Percentiles rank a stretch among this genome's conserved stretches.
These are phyloP conservation scores for Cyberlindnera sargentensis DNA, from an alignment of 805 yeast species.

Conservation along the genomic window DNA sequence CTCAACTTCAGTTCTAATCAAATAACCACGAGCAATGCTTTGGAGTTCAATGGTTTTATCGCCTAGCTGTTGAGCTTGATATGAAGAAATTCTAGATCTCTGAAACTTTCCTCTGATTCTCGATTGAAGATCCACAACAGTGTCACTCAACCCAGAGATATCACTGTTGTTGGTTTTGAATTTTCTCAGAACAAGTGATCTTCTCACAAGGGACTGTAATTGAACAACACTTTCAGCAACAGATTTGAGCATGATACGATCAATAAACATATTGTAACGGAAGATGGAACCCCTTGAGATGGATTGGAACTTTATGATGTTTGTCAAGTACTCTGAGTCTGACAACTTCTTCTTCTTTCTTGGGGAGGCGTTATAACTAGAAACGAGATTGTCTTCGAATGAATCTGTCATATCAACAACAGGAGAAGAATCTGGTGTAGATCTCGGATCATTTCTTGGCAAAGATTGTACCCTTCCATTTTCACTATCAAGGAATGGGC, in stretches of 20 bases:
- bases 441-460: no score
- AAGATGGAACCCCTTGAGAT: conserved; percentile 60
- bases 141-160: conserved; percentile 13
- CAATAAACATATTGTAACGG: conserved; percentile 58
- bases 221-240: conserved; percentile 42
- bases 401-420: background rate
- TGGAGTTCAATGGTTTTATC: conserved; percentile 28
- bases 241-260: conserved; percentile 52
- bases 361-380: conserved; percentile 18
- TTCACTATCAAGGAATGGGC: conserved; percentile 16
- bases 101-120: conserved; percentile 26
- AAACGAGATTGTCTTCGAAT: conserved; percentile 2
- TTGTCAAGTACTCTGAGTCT: conserved; percentile 17
- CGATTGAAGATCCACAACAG: conserved; percentile 29
- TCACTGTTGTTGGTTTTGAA: conserved; percentile 24
- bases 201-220: conserved; percentile 48
- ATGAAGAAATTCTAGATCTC: conserved; percentile 8
- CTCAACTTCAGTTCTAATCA: conserved; percentile 23
- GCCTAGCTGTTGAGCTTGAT: conserved; percentile 7
- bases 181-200: conserved; percentile 29
- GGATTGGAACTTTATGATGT: conserved; percentile 54
- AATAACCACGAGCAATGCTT: conserved; percentile 35
- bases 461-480: background rate
- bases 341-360: conserved; percentile 13
- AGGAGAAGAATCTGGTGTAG: no score